Conservation (phyloP, 441 rosid species). For the Pelargonium myrrhifolium region DNA sequence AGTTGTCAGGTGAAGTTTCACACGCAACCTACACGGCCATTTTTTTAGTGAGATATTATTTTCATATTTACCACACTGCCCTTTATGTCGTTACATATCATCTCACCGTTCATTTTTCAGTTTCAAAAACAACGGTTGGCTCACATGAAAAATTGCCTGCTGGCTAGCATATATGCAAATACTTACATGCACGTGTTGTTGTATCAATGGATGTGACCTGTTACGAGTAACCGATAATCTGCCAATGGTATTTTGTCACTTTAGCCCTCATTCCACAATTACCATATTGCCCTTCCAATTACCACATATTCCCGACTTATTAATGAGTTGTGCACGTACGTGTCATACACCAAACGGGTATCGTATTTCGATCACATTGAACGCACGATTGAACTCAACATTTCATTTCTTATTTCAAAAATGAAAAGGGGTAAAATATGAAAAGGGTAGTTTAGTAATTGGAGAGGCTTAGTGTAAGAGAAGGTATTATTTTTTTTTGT, state of each 20-base stretch:
- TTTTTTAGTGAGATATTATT: background rate
- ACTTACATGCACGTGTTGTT: background rate
- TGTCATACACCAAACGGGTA: background rate
- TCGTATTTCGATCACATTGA: background rate
- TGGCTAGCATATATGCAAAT: background rate
- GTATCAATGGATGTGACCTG: background rate
- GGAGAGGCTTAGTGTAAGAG: background rate
- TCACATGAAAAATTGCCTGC: background rate
- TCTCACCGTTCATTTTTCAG: too few relatives aligned
- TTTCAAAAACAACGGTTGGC: background rate
- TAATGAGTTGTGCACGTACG: background rate
- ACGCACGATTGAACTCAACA: too few relatives aligned
- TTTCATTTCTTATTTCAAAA: background rate
- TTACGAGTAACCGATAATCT: background rate
- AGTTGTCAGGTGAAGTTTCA: background rate
- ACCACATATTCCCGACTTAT: background rate
- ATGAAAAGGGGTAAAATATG: background rate
- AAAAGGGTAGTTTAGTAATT: slow-evolving; percentile 22
- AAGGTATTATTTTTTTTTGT: background rate
- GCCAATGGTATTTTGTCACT: background rate
- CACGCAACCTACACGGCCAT: background rate
- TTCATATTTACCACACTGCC: too few relatives aligned
- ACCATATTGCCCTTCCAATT: background rate
- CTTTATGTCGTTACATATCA: too few relatives aligned
- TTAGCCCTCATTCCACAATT: background rate